These are phyloP conservation scores for Evernia prunastri DNA, from an alignment of 495 filamentous ascomycete species.

Conservation along the genomic window DNA sequence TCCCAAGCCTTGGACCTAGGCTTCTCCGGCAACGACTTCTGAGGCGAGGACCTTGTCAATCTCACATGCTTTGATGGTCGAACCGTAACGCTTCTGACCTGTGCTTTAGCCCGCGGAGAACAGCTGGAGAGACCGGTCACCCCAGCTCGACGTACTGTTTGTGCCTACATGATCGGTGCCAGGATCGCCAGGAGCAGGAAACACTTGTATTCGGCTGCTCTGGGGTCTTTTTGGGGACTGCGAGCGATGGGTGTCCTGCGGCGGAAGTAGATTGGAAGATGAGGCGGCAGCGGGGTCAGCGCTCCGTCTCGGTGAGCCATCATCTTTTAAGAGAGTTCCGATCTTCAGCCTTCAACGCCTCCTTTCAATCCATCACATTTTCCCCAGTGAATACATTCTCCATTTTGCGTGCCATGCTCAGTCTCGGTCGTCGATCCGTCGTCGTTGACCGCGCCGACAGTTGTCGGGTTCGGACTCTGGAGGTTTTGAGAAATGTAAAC, in stretches of 20 bases:
- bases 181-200: conserved; percentile 22
- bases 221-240: conserved; percentile 33
- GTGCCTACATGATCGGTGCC: conserved; percentile 33
- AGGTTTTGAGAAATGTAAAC: not conserved
- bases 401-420: not conserved
- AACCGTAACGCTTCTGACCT: conserved; percentile 10
- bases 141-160: conserved; percentile 11
- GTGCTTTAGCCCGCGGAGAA: conserved; percentile 8
- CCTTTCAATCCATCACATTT: not conserved
- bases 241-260: conserved; percentile 36
- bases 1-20: conserved; percentile 40
- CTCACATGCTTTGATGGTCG: conserved; percentile 16
- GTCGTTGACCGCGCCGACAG: not conserved
- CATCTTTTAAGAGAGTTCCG: no score
- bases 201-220: conserved; percentile 20
- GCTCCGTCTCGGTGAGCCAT: conserved; percentile 16
- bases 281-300: conserved; percentile 28
- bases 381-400: not conserved
- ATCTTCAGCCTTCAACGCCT: not conserved
- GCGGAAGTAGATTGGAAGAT: conserved; percentile 31
- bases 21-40: conserved; percentile 24
- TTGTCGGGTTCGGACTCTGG: not conserved
- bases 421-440: not conserved
- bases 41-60: conserved; percentile 25
- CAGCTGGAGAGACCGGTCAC: conserved; percentile 8